Conservation (phyloP, 331 rosid species). For the Quercus tomentella region DNA sequence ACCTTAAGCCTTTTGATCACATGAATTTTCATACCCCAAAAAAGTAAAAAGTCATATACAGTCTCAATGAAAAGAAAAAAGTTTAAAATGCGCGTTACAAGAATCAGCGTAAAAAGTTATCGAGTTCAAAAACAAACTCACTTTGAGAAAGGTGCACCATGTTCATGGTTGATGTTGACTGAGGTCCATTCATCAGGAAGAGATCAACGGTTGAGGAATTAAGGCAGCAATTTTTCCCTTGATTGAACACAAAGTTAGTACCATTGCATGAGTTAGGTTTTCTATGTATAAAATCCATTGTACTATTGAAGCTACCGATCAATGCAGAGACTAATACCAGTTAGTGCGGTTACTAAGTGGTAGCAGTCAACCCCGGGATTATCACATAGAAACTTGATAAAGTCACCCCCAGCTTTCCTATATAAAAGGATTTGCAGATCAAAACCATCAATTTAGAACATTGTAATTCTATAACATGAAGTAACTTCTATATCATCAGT, state of each 20-base stretch:
- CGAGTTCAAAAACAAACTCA: slow-evolving; percentile 22
- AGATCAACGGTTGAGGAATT: slow-evolving; percentile 68
- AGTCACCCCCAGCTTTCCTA: slow-evolving; percentile 37
- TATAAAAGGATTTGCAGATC: neutral
- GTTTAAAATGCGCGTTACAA: no score
- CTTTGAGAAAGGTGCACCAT: slow-evolving; percentile 87
- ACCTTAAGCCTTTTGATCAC: no score
- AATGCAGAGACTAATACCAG: slow-evolving; percentile 38
- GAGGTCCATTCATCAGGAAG: slow-evolving; percentile 69
- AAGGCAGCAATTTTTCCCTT: slow-evolving; percentile 79
- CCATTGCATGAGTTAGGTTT: neutral
- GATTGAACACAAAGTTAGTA: neutral
- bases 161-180: slow-evolving; percentile 78
- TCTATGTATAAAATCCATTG: neutral
- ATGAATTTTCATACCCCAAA: no score
- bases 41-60: no score
- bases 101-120: no score
- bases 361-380: slow-evolving; percentile 58
- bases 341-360: slow-evolving; percentile 50
- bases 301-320: neutral
- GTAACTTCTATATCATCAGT: neutral
- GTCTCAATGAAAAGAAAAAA: no score
- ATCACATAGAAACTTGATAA: slow-evolving; percentile 43
- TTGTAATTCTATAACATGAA: neutral
- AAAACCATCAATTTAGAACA: slow-evolving; percentile 7